Base-by-base conservation (phyloP, 2,329 filamentous ascomycete genomes). In the Trichoderma sp. region DNA sequence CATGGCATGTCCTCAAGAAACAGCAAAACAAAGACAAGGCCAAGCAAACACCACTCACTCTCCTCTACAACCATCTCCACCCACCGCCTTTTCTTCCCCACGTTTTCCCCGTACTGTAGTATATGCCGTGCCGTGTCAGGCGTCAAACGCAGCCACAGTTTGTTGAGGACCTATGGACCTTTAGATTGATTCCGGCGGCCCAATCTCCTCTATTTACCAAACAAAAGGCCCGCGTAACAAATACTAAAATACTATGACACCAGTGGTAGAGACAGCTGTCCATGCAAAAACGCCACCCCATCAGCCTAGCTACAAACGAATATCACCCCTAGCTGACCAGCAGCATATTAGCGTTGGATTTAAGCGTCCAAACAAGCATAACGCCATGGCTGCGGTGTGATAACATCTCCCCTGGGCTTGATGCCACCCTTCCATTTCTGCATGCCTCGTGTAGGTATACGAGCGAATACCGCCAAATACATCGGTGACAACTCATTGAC, bases 351-450 rank as follows among this genome's bases (percentile, higher is more conserved):
- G 49, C 49, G 60, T 26, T 37, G 30, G 26, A 54, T 64, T 49
- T 64, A 64, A 64, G 60, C 60, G 60, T 64, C 60, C 46, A 64
- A 64, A 64, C 60, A 64, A 64, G 60, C 60, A 64, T 64, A 64
- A 64, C 51, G 59, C 46, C 52, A 28, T 30, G 26, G 28, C n/a
- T 21, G n/a, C 18, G 18, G 39, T n/a, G 39, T 43, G 39, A 18
- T 46, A 13, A 60, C 32, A 30, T 8, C 46, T 6, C 34, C 16
- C n/a, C n/a, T n/a, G 3, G 14, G 5, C 18, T 16, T 13, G 28
- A 54, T 64, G 32, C 60, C 52, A 64, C 60, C 18, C 43, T 11
- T 49, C 46, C 21, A 24, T 24, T 24, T 49, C 46, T 49, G 46
- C 46, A 24, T 49, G n/a, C n/a, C n/a, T n/a, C n/a, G n/a, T n/a